Evolutionary conservation across 2,329 filamentous ascomycete species (phyloP).

Genomic region (Neocucurbitaria cava): DNA sequence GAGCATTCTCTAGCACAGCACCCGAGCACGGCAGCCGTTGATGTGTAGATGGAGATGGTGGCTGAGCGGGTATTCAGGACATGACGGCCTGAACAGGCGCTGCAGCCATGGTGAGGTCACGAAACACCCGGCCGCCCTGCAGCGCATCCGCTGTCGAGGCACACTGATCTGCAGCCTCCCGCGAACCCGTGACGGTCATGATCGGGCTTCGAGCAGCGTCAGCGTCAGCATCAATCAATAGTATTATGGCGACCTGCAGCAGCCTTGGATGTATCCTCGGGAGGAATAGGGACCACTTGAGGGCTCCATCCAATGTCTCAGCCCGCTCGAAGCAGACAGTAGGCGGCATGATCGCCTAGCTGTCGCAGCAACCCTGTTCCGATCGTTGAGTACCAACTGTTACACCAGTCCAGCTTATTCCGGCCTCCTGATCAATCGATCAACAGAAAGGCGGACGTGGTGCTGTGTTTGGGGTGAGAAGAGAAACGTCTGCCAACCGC

Average conservation of each 20-base stretch:
- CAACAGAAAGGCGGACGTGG: constrained; percentile 30
- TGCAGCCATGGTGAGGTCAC: constrained; percentile 39
- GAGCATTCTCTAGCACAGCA: constrained; percentile 34
- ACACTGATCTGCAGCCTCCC: constrained; percentile 48
- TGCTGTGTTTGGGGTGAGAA: constrained; percentile 29
- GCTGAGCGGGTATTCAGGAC: constrained; percentile 39
- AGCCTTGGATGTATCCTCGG: constrained; percentile 38
- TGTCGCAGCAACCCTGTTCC: constrained; percentile 21
- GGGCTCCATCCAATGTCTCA: constrained; percentile 40
- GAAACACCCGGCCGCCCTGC: constrained; percentile 38
- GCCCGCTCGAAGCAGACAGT: constrained; percentile 28
- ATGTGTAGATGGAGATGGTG: constrained; percentile 43
- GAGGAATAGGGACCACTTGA: constrained; percentile 33
- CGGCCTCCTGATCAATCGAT: constrained; percentile 31
- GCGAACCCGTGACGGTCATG: constrained; percentile 40
- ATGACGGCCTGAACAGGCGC: constrained; percentile 30
- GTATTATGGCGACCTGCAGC: constrained; percentile 46
- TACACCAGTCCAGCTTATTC: constrained; percentile 37
- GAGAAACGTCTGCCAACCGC: constrained; percentile 36
- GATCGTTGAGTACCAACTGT: constrained; percentile 29
- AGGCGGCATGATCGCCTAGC: constrained; percentile 24
- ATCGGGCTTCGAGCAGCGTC: constrained; percentile 36
- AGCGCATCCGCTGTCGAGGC: constrained; percentile 38
- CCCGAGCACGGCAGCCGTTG: constrained; percentile 47
- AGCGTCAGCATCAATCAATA: constrained; percentile 29